phyloP scores from a whole-genome alignment of 305 asterid species.

The Fraxinus nigra region DNA sequence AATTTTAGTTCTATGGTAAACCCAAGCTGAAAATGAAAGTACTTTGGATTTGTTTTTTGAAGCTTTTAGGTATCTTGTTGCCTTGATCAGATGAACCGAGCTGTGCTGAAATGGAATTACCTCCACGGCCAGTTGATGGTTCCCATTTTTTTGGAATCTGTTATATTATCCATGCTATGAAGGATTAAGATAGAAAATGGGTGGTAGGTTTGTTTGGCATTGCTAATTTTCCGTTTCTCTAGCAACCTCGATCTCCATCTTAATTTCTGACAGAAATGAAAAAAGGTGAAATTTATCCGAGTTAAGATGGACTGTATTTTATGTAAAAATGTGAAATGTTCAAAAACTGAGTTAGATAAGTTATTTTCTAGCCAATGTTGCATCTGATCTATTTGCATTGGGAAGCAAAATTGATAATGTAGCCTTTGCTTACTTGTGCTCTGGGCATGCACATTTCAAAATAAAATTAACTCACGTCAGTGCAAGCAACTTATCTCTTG shows the following conservation, averaged over 20 bases:
- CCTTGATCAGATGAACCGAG: background rate
- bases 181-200: background rate
- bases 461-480: background rate
- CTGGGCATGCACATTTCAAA: background rate
- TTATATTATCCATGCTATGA: background rate
- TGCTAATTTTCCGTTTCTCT: background rate
- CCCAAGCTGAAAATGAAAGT: background rate
- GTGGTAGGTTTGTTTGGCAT: background rate
- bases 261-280: background rate
- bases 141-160: background rate
- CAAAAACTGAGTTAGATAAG: background rate
- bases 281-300: background rate
- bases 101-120: background rate
- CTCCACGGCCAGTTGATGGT: background rate
- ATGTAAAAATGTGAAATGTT: background rate
- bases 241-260: background rate
- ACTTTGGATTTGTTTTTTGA: background rate
- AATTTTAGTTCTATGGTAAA: constrained; percentile 15
- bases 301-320: background rate
- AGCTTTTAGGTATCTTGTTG: background rate
- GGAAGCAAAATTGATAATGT: background rate
- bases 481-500: constrained; percentile 13
- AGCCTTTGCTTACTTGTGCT: constrained; percentile 3
- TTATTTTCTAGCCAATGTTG: background rate
- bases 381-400: background rate